Evolutionary conservation across 1,139 yeast genomes (phyloP), one percentile per base, ranked within the genome.

Genomic region (Komagataea norvegica): DNA sequence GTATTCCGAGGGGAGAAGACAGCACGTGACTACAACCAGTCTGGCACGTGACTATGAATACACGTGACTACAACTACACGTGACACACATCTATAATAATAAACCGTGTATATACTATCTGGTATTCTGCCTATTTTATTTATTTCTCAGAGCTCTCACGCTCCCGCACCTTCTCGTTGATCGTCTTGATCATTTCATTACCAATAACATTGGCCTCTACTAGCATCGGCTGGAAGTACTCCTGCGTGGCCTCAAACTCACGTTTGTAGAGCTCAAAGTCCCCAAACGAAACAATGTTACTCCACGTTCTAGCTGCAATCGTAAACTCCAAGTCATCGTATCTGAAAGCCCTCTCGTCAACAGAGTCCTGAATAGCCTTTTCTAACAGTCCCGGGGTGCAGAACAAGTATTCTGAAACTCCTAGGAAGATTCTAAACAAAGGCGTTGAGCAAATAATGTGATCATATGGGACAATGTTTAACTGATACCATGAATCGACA

Each of bases 381-480:
- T 88, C 96, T 29, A 91, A 62, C 29, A 89, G 62, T 0, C 82
- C 85, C 0, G 93, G 91, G 0, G 89, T 77, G 53, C 95, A 79
- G 57, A 91, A 91, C 24, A 91, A 65, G 57, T 87, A 89, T 56
- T 91, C 97, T 0, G 95, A 79, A 16, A 91, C 97, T 29, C 97
- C 98, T 35, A 91, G 69, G 62, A 93, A 87, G 31, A 91, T 87
- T 56, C 98, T 72, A 59, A 89, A 91, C 25, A 82, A 54, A 3
- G 98, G 98, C 0, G 98, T 91, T 1, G 96, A 87, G 57, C 98
- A 91, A 46, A 91, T 89, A 64, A 89, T 89, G 60, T 91, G 98
- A 57, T 89, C 96, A 55, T 91, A 89, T 2, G 98, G 98, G 16
- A 84, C 79, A 31, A 91, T 87, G 1, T 83, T 84, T 34, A 87